Evolutionary conservation across 495 filamentous ascomycete genomes (phyloP).

Genomic region (Podospora pseudocomata): DNA sequence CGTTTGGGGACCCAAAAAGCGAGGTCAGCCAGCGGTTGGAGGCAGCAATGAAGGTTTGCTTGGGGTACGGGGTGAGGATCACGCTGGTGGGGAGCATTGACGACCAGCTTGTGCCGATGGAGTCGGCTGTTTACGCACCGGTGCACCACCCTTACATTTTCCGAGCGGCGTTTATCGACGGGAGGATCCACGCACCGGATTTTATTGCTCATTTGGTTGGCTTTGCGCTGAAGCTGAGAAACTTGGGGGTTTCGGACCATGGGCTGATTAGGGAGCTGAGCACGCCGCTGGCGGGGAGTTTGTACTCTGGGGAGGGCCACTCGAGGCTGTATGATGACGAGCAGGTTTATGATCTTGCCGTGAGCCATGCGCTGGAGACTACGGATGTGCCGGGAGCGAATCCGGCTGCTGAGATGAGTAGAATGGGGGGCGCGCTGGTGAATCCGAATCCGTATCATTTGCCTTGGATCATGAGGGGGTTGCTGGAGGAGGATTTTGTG

Average conservation of each 20-base stretch:
- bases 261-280: slow-evolving; percentile 90
- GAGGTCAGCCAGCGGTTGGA: slow-evolving; percentile 78
- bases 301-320: slow-evolving; percentile 91
- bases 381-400: slow-evolving; percentile 45
- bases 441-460: slow-evolving; percentile 78
- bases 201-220: slow-evolving; percentile 91
- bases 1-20: slow-evolving; percentile 77
- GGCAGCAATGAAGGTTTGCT: slow-evolving; percentile 63
- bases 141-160: slow-evolving; percentile 88
- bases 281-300: slow-evolving; percentile 79
- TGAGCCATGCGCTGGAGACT: slow-evolving; percentile 83
- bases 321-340: slow-evolving; percentile 88
- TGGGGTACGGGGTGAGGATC: slow-evolving; percentile 76
- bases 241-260: slow-evolving; percentile 87
- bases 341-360: slow-evolving; percentile 81
- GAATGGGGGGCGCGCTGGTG: slow-evolving; percentile 31
- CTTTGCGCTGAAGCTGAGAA: slow-evolving; percentile 88
- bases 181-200: slow-evolving; percentile 85
- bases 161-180: slow-evolving; percentile 91
- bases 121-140: slow-evolving; percentile 83
- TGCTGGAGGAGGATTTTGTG: slow-evolving; percentile 90
- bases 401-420: slow-evolving; percentile 37
- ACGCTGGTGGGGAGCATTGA: slow-evolving; percentile 90
- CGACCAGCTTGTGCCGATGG: slow-evolving; percentile 90
- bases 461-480: slow-evolving; percentile 88